phyloP scores from a whole-genome alignment of 768 basidiomycete species.

The Collybia nuda region DNA sequence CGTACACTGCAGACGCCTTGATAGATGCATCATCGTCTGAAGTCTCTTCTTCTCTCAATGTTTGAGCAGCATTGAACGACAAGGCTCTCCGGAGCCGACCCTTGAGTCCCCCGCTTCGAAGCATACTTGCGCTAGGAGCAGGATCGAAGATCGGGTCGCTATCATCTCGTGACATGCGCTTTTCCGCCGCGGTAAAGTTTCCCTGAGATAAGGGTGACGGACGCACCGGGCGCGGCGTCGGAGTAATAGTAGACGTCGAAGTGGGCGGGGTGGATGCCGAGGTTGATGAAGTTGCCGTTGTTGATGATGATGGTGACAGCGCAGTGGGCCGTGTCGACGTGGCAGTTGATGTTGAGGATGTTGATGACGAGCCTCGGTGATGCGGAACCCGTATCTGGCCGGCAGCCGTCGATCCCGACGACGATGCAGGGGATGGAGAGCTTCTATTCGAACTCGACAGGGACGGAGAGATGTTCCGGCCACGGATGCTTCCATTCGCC shows the following conservation, averaged over 20 bases:
- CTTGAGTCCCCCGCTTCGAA: conserved; percentile 72
- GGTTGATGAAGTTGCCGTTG: conserved; percentile 29
- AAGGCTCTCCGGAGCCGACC: conserved; percentile 74
- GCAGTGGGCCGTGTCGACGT: conserved; percentile 32
- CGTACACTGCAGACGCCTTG: conserved; percentile 32
- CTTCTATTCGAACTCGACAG: conserved; percentile 24
- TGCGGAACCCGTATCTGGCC: conserved; percentile 30
- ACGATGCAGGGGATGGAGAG: conserved; percentile 26
- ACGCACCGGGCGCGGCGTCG: conserved; percentile 41
- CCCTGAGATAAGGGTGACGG: conserved; percentile 76
- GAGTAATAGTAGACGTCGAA: conserved; percentile 22
- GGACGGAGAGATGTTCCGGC: conserved; percentile 33
- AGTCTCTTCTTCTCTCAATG: conserved; percentile 60
- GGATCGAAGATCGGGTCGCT: conserved; percentile 62
- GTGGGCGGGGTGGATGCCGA: conserved; percentile 32
- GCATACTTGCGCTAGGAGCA: conserved; percentile 33
- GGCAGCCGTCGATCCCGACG: conserved; percentile 24
- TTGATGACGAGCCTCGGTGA: conserved; percentile 37
- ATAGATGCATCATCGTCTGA: conserved; percentile 34
- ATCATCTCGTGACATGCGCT: conserved; percentile 78
- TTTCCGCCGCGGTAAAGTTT: conserved; percentile 60
- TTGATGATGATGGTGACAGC: conserved; percentile 30
- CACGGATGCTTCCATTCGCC: conserved; percentile 32
- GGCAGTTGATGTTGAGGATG: conserved; percentile 47
- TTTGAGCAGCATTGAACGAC: conserved; percentile 57